Evolutionary conservation across 345 rosid species (phyloP).

Genomic region (Hibiscus trionum): DNA sequence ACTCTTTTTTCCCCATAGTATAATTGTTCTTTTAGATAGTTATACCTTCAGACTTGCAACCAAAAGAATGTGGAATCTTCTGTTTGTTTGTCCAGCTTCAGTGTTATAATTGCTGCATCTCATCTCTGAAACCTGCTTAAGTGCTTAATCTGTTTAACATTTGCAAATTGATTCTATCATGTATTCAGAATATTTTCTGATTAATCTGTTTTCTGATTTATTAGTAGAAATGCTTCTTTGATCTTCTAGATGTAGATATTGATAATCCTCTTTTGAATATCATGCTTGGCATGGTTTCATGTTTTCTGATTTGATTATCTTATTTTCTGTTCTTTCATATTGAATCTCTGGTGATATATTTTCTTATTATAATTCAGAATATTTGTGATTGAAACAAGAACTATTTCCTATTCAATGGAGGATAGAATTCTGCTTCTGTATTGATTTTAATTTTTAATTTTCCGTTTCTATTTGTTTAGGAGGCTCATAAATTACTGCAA

Average conservation of each 20-base stretch:
- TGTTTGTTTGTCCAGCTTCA: background rate
- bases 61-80: background rate
- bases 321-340: background rate
- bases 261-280: background rate
- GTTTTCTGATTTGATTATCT: background rate
- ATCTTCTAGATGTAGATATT: constrained; percentile 8
- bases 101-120: background rate
- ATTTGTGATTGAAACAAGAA: background rate
- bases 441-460: background rate
- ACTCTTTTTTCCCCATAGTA: too few species aligned
- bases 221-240: background rate
- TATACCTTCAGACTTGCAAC: background rate
- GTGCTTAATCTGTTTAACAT: background rate
- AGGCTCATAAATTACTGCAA: constrained; percentile 87
- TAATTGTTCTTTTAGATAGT: constrained; percentile 1
- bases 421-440: background rate
- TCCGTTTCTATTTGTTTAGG: constrained; percentile 43
- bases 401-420: background rate
- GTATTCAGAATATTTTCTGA: background rate
- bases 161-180: background rate
- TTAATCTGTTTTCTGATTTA: background rate
- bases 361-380: background rate
- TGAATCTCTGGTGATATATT: background rate
- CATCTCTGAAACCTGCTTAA: background rate
- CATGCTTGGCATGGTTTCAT: background rate